Base-by-base conservation (phyloP, 306 rosid species). In the Cajanus cajan region DNA sequence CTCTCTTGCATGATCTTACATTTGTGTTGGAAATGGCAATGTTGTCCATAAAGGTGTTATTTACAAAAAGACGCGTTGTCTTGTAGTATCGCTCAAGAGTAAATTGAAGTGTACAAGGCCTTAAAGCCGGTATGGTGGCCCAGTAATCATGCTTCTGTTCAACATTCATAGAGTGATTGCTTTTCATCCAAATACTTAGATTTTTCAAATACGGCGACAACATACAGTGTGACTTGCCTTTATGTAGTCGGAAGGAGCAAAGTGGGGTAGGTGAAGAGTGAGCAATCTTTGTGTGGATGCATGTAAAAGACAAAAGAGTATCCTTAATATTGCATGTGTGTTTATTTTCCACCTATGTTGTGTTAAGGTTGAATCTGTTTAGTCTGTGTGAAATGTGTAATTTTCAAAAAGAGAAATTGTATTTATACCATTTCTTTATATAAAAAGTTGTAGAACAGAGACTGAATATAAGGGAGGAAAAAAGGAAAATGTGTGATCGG, bases 61-160 rank as follows among this genome's bases (percentile, higher is more conserved):
- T 6, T 34, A 55, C 44, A 40, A 22, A 21, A 55, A 22, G 78
- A 39, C 68, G 48, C 71, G 54, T 45, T 14, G 61, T 6, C 34
- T 8, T 21, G 71, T 15, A 5, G 43, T 59, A 28, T 45, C 2
- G n/a, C 63, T 37, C 9, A 8, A 24, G 62, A 4, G 31, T 18
- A 25, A 33, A 15, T 13, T 47, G 55, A 65, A 50, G 52, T 34
- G 68, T 21, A 50, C 24, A 50, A 36, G 73, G 71, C 71, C 28
- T 57, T 40, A 22, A 43, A 19, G 52, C 76, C 52, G 31, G 36
- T 2, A n/a, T 59, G 43, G 50, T 78, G 82, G 70, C 61, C 69
- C 64, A 6, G 66, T 71, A 2, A 39, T 39, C 54, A 39, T 47
- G 36, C 57, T 22, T 4, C 31, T 70, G 43, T 78, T 78, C 15